These are phyloP conservation scores for Penium margaritaceum DNA, from an alignment of 139 green algal species.

Conservation along the genomic window DNA sequence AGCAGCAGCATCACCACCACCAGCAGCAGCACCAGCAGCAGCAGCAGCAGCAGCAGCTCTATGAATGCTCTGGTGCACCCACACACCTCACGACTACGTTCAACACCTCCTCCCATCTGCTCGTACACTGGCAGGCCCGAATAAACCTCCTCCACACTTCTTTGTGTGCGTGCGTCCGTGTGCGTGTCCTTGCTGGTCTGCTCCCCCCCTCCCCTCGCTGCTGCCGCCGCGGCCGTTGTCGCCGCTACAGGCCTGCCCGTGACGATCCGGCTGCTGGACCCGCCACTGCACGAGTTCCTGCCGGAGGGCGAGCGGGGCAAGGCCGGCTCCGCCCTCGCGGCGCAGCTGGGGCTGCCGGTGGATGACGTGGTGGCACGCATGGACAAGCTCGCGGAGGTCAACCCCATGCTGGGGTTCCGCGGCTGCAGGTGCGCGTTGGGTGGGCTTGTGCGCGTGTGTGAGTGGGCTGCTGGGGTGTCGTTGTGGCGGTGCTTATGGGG, in stretches of 20 bases:
- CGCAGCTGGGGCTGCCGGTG: constrained; percentile 38
- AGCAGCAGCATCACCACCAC: no score
- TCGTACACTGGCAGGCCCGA: no score
- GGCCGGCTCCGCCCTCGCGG: constrained; percentile 60
- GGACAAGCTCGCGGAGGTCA: constrained; percentile 67
- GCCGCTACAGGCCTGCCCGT: constrained; percentile 78
- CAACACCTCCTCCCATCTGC: no score
- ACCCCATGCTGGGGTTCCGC: constrained; percentile 81
- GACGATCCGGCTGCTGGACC: constrained; percentile 85
- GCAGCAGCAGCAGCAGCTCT: no score
- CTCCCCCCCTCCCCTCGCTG: no score
- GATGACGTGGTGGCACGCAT: constrained; percentile 55
- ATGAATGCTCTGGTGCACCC: no score
- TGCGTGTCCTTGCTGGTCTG: no score
- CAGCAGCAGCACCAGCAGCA: no score
- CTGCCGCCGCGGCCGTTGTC: no score
- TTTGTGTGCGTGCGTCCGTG: no score
- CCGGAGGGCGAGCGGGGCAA: constrained; percentile 60
- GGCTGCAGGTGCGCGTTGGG: constrained; percentile 45
- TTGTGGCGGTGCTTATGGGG: not conserved
- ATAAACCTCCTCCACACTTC: no score
- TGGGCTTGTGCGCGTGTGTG: not conserved
- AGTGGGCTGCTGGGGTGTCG: not conserved
- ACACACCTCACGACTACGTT: no score
- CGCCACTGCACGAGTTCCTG: constrained; percentile 89